Base-by-base conservation (phyloP, 805 yeast species). In the Pichia paraexigua region DNA sequence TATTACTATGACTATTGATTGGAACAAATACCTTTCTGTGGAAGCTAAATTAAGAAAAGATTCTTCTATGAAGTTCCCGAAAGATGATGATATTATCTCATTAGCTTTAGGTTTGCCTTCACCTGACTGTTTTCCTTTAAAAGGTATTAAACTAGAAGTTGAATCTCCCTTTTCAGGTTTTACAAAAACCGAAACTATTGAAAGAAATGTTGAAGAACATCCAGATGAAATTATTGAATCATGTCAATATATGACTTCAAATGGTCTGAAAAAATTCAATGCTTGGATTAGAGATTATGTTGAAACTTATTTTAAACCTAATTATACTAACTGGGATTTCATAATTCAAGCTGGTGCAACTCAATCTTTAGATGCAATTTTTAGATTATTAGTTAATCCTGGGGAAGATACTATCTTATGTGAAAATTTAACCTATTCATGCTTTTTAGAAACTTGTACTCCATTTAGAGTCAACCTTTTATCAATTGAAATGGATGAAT, bases 321-420 rank as follows among this genome's bases (percentile, higher is more conserved):
- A 67, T 5, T 78, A 77, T 54, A 59, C 61, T 15, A 75, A 85
- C 64, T 91, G 96, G 96, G 83, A 77, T 57, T 67, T 80, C 35
- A 68, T 89, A 39, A 68, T 83, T 57, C 78, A 88, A 47, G 77
- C 83, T 13, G 98, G 98, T 57, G 88, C 87, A 71, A 91, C 97
- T n/a, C 88, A 87, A 67, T 79, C 87, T 7, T 83, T 95, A 84
- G 97, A 91, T 61, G 78, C 94, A 3, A 75, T 82, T 24, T 75
- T 92, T 63, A 79, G 97, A 67, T 80, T 91, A 32, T 80, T 92
- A 62, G 74, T 83, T 61, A 72, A 81, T 63, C 80, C 84, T 53
- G 95, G 92, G 43, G 62, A 55, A 37, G 99, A 92, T 64, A 71
- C 83, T n/a, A 77, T 92, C 48, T 70, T 92, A 54, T 85, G 83